Evolutionary conservation across 225 moss, liverwort and hornwort species (phyloP), one percentile per base, ranked within the genome.

Genomic region (Polytrichum commune): DNA sequence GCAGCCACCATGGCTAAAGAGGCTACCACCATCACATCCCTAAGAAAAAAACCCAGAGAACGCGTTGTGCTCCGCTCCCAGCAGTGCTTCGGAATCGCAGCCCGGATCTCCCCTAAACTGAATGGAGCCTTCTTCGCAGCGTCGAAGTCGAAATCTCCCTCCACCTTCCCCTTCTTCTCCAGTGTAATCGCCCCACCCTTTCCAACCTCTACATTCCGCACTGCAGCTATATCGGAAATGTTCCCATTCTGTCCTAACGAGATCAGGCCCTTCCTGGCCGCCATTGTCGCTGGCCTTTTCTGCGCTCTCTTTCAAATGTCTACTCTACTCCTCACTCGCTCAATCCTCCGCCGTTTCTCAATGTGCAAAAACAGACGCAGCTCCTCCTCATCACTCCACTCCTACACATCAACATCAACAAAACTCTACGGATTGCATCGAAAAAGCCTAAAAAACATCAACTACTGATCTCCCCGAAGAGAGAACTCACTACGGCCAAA

Each of bases 61-160:
- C 82, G 69, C 33, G 19, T 6, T 1, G 74, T 24, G 75, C 69
- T 75, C 23, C 86, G 81, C 84, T 69, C 88, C 90, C 90, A 92
- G 70, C 92, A 92, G 7, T 83, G 90, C 53, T 86, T 92, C 4
- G 92, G 92, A n/a, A 92, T 92, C 66, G 88, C 92, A 5, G 84
- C 84, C 4, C 92, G 88, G 13, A 92, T 79, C 73, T 90, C 88
- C 0, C 84, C 88, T 22, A 92, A 55, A 28, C 80, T 92, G 76
- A 92, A 92, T 1, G 90, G 92, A 20, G 92, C 90, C 66, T 82
- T 79, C 53, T 53, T 23, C 53, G 86, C 79, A 6, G 73, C 74
- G 7, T 92, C 88, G 19, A 92, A 92, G 32, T 77, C 79, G 5
- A 22, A 46, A 1, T 10, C 78, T 4, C 8, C 35, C 18, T 27